A percentile compares a stretch with the other conserved stretches of the same genome.
These are phyloP conservation scores for Monosiga brevicollis DNA, from an alignment of 78 protist genomes.

Conservation along the genomic window DNA sequence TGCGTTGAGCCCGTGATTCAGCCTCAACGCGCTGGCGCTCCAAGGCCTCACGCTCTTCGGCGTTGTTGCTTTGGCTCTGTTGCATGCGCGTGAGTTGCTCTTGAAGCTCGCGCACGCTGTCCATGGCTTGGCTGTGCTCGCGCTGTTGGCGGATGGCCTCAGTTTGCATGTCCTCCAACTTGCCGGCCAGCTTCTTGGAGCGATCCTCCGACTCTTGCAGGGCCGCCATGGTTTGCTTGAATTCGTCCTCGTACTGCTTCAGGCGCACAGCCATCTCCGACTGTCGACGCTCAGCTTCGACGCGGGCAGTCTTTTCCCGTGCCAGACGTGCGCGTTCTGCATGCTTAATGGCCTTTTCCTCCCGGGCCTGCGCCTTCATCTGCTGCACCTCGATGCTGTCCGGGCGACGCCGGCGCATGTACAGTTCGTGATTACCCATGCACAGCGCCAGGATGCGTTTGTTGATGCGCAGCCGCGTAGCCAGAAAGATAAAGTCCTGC, in stretches of 20 bases:
- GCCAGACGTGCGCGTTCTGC: neutral
- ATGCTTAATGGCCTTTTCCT: neutral
- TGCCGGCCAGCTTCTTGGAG: neutral
- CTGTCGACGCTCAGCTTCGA: neutral
- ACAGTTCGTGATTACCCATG: constrained; percentile 7
- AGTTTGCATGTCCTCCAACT: neutral
- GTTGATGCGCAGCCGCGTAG: constrained; percentile 6
- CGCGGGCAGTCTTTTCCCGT: neutral
- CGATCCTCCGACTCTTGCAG: neutral
- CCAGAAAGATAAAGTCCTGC: neutral
- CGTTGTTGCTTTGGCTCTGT: no score
- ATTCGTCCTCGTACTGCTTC: neutral
- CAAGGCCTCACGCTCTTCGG: no score
- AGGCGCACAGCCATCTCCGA: neutral
- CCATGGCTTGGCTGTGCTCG: no score
- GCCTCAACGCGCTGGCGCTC: no score
- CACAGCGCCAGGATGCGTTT: neutral
- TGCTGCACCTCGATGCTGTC: constrained; percentile 5
- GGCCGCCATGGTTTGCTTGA: neutral
- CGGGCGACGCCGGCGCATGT: neutral
- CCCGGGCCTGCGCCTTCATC: neutral
- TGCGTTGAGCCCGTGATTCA: no score
- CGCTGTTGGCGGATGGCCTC: no score
- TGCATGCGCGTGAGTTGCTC: no score
- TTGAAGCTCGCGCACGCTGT: no score